Conservation (phyloP, 345 rosid species). For the Passiflora organensis region DNA sequence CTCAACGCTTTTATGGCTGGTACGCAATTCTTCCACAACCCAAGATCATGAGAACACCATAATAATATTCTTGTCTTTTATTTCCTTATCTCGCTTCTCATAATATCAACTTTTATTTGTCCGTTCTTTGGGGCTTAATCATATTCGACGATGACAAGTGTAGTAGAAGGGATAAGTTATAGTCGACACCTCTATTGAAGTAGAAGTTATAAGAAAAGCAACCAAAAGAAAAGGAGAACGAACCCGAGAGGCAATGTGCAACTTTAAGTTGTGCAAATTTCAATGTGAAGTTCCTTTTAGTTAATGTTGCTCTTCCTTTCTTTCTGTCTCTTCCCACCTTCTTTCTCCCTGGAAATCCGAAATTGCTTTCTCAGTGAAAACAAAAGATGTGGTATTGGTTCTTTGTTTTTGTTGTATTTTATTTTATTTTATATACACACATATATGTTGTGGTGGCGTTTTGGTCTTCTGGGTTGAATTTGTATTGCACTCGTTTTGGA, state of each 20-base stretch:
- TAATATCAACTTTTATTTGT: slow-evolving; percentile 9
- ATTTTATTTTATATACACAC: neutral
- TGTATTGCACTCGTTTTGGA: slow-evolving; percentile 18
- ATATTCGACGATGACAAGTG: slow-evolving; percentile 19
- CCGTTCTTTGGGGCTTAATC: neutral
- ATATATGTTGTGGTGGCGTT: neutral
- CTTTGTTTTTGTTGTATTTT: slow-evolving; percentile 5
- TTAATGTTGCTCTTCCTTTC: slow-evolving; percentile 3
- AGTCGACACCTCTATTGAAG: slow-evolving; percentile 29
- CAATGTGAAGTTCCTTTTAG: slow-evolving; percentile 12
- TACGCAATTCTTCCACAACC: slow-evolving; percentile 64
- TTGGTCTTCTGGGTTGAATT: slow-evolving; percentile 14
- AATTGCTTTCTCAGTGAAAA: neutral
- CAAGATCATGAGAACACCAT: slow-evolving; percentile 34
- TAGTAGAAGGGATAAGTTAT: slow-evolving; percentile 9
- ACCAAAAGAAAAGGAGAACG: neutral
- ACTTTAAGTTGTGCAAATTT: slow-evolving; percentile 16
- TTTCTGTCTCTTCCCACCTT: neutral
- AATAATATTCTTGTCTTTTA: neutral
- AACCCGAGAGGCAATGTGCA: slow-evolving; percentile 16
- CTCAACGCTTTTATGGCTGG: slow-evolving; percentile 54
- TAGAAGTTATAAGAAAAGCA: slow-evolving; percentile 5
- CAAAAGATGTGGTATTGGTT: too few species aligned
- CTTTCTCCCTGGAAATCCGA: slow-evolving; percentile 5
- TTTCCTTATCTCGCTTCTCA: slow-evolving; percentile 12